Evolutionary conservation across 176 grass and related monocot species (phyloP).

Genomic region (Eremochloa ophiuroides): DNA sequence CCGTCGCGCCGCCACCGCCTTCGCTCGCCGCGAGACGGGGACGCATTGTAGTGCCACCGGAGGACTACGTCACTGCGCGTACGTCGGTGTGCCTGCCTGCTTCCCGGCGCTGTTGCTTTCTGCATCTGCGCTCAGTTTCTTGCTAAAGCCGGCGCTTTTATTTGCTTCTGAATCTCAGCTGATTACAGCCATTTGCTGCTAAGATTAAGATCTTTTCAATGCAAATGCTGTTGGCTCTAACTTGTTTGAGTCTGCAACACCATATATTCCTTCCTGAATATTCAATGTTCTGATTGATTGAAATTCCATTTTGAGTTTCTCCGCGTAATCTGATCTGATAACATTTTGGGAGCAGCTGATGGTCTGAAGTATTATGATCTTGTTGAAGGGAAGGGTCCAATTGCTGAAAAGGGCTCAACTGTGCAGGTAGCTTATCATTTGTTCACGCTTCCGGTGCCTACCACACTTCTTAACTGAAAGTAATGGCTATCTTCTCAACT

Average conservation of each 20-base stretch:
- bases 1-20: constrained; percentile 19
- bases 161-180: neutral
- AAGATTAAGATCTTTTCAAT: neutral
- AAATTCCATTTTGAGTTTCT: neutral
- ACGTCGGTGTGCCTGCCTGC: neutral
- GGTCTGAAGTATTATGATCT: constrained; percentile 93
- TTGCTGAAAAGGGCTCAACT: constrained; percentile 59
- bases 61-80: constrained; percentile 50
- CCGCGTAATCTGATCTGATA: constrained; percentile 15
- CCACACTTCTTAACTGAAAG: neutral
- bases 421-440: constrained; percentile 47
- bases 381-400: constrained; percentile 64
- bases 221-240: neutral
- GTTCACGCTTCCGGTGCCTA: neutral
- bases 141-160: neutral
- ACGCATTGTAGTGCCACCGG: constrained; percentile 32
- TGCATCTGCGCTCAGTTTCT: neutral
- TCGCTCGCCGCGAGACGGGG: constrained; percentile 46
- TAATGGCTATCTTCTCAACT: neutral
- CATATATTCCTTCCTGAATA: neutral
- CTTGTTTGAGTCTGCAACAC: neutral
- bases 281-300: neutral
- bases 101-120: neutral
- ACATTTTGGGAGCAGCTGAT: constrained; percentile 50
- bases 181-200: neutral